Base-by-base conservation (phyloP, 257 asterid genomes). In the Marsdenia floribunda region DNA sequence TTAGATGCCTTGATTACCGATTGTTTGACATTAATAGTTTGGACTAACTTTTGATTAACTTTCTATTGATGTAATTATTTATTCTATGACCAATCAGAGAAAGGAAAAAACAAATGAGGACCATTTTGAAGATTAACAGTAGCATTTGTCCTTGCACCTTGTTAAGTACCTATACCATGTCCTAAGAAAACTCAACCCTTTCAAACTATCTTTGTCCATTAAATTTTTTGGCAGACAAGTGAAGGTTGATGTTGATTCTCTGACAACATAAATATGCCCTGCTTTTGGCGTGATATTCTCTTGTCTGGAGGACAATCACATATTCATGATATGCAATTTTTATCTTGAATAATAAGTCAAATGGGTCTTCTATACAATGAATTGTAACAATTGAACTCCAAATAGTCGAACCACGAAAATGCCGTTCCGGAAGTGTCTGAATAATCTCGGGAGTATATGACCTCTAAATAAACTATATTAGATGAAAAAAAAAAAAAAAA, bases 1-100 rank as follows among this genome's bases (percentile, higher is more conserved):
- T n/a, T 19, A 14, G 11, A 22, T 4, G 11, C 44, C 57, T 42
- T 38, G 42, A 29, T 72, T 40, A 24, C n/a, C 38, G 53, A 38
- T 38, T 33, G 42, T 21, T 3, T 16, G 19, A n/a, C 11, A 29
- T n/a, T 33, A 26, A 44, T 29, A 33, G 24, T 47, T 49, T 63
- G 63, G 77, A 49, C 67, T 16, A 47, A 22, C 13, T 18, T 58
- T 66, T 66, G 24, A 38, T 73, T 22, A 47, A 37, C 67, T 54
- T 72, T 72, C 8, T 70, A 12, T 47, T 46, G 15, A 44, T 16
- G 14, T 38, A 52, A 70, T 22, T 50, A 35, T 8, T 46, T 26
- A 16, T 70, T 70, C 47, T 53, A 26, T 40, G n/a, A 24, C 29
- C 9, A 44, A 19, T 46, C 52, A 42, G 0, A 44, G n/a, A 2